Conservation (phyloP, 2,329 filamentous ascomycete species). For the Phialocephala subalpina region DNA sequence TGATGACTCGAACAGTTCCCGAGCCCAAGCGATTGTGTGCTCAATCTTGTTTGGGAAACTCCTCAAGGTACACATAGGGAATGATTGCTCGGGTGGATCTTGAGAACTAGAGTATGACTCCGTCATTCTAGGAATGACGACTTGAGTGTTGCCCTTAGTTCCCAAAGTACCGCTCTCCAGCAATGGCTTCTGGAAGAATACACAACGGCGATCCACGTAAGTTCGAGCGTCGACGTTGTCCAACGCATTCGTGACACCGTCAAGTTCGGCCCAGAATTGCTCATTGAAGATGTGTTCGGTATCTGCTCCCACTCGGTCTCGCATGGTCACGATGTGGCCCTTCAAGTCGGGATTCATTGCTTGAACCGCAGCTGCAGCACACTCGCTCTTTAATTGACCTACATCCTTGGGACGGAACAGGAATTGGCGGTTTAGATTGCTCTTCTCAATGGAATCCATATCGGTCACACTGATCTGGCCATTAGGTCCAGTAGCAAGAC, state of each 20-base stretch:
- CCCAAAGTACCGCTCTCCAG: slow-evolving; percentile 98
- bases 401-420: slow-evolving; percentile 94
- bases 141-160: slow-evolving; percentile 98
- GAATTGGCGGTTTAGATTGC: slow-evolving; percentile 97
- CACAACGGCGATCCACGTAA: slow-evolving; percentile 94
- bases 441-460: slow-evolving; percentile 99
- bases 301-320: slow-evolving; percentile 89
- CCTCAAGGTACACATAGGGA: slow-evolving; percentile 97
- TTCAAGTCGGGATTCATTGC: slow-evolving; percentile 93
- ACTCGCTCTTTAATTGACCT: slow-evolving; percentile 95
- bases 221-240: slow-evolving; percentile 98
- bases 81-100: slow-evolving; percentile 97
- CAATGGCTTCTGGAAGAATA: slow-evolving; percentile 97
- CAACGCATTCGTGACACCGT: slow-evolving; percentile 94
- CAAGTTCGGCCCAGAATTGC: slow-evolving; percentile 84
- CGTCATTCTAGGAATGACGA: slow-evolving; percentile 87
- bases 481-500: slow-evolving; percentile 84
- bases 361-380: slow-evolving; percentile 87
- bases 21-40: slow-evolving; percentile 98
- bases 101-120: slow-evolving; percentile 98
- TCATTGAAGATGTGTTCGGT: slow-evolving; percentile 97
- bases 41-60: slow-evolving; percentile 99
- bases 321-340: slow-evolving; percentile 85
- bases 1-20: slow-evolving; percentile 92
- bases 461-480: slow-evolving; percentile 94